Conservation (phyloP, 2,329 filamentous ascomycete genomes). For the Trichophyton rubrum region DNA sequence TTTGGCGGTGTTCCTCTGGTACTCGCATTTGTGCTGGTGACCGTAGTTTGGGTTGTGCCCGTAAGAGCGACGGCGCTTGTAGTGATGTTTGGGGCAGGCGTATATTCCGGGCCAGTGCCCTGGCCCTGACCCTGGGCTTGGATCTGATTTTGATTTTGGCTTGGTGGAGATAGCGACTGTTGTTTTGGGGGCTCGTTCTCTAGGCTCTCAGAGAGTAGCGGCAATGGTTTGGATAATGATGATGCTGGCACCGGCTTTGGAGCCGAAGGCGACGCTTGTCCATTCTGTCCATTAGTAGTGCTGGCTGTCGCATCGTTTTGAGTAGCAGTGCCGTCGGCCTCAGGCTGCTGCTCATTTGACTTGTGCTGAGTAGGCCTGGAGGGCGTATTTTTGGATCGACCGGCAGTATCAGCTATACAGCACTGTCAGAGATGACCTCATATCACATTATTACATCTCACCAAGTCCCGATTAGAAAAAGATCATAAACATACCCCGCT, state of each 20-base stretch:
- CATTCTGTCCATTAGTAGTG: not conserved
- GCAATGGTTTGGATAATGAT: not conserved
- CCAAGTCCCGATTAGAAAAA: not conserved
- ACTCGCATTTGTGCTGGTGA: not conserved
- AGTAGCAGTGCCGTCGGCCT: not conserved
- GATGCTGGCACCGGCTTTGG: not conserved
- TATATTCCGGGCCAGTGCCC: not conserved
- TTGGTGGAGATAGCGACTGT: not conserved
- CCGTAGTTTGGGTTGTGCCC: not conserved
- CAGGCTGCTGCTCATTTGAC: not conserved
- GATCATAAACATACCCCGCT: slow-evolving; percentile 52
- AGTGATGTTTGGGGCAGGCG: not conserved
- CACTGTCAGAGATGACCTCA: not conserved
- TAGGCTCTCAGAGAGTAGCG: not conserved
- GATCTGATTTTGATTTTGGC: not conserved
- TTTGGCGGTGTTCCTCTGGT: slow-evolving; percentile 1
- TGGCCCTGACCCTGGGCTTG: not conserved
- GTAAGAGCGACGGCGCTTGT: not conserved
- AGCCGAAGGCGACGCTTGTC: not conserved
- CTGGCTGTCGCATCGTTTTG: not conserved
- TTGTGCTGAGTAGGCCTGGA: slow-evolving; percentile 12
- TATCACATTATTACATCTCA: not conserved
- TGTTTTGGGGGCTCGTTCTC: not conserved
- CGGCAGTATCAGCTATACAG: slow-evolving; percentile 21
- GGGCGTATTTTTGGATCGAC: slow-evolving; percentile 26